Evolutionary conservation across 768 basidiomycete genomes (phyloP).

Genomic region (Mycena belliarum): DNA sequence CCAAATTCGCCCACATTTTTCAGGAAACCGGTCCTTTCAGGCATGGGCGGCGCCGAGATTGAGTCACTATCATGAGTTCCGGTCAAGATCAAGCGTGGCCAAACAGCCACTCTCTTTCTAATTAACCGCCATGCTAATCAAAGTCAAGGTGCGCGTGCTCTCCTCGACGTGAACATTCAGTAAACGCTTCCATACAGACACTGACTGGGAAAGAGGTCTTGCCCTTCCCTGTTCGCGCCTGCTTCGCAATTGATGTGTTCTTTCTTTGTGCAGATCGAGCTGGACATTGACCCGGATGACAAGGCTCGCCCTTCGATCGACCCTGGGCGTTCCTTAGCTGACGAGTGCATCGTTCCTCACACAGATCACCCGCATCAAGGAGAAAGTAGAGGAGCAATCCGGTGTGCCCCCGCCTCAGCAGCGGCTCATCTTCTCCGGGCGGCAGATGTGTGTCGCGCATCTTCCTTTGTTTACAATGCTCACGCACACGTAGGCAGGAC

Average conservation of each 20-base stretch:
- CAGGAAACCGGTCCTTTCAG: no score
- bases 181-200: conserved; percentile 54
- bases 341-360: background rate
- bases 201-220: conserved; percentile 95
- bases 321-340: background rate
- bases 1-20: no score
- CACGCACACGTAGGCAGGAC: conserved; percentile 61
- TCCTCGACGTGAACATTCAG: background rate
- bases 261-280: conserved; percentile 68
- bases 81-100: background rate
- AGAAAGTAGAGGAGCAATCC: conserved; percentile 97
- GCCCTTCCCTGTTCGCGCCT: conserved; percentile 8
- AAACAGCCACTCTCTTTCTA: conserved; percentile 5
- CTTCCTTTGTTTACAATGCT: background rate
- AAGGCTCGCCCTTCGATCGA: conserved; percentile 50
- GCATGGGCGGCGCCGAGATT: background rate
- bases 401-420: conserved; percentile 97
- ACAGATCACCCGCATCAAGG: conserved; percentile 92
- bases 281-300: conserved; percentile 91
- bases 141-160: conserved; percentile 81
- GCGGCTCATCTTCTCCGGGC: conserved; percentile 87
- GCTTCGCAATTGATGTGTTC: conserved; percentile 4
- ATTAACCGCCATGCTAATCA: conserved; percentile 68
- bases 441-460: conserved; percentile 75
- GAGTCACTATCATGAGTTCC: background rate